A percentile compares a stretch with the other conserved stretches of the same genome.
phyloP scores from a whole-genome alignment of 2,329 filamentous ascomycete genomes.

The Trichothecium sympodiale region DNA sequence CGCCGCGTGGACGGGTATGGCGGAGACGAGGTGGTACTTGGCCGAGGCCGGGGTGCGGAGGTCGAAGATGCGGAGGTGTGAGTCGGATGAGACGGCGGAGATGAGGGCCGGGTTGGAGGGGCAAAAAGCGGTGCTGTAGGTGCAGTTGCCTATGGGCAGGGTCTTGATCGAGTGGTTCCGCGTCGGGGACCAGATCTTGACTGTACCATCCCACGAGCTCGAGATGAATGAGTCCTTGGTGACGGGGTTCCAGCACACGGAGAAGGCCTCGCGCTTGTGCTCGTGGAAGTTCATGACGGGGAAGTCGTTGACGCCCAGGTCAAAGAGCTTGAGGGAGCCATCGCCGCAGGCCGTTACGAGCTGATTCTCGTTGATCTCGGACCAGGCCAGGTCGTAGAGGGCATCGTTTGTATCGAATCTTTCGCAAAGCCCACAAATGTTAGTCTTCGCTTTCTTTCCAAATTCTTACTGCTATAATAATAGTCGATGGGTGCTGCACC shows the following conservation, averaged over 20 bases:
- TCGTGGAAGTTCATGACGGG: conserved; percentile 89
- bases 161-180: conserved; percentile 66
- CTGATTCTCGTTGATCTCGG: conserved; percentile 93
- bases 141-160: conserved; percentile 84
- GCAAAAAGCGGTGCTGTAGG: conserved; percentile 85
- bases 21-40: conserved; percentile 74
- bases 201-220: conserved; percentile 89
- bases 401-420: conserved; percentile 96
- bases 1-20: conserved; percentile 72
- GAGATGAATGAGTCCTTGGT: conserved; percentile 85
- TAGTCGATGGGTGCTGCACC: conserved; percentile 9
- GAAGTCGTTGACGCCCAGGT: conserved; percentile 69
- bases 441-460: background rate
- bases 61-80: conserved; percentile 82
- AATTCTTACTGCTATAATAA: background rate
- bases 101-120: conserved; percentile 79
- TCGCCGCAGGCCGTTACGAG: conserved; percentile 82
- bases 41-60: conserved; percentile 76
- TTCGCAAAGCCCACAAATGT: background rate
- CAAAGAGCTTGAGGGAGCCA: conserved; percentile 89
- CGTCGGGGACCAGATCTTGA: conserved; percentile 92
- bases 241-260: conserved; percentile 84
- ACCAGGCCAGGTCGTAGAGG: conserved; percentile 91
- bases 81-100: conserved; percentile 82
- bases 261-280: conserved; percentile 86